phyloP scores from a whole-genome alignment of 192 early-diverging fungal species.

The Coemansia sp. region DNA sequence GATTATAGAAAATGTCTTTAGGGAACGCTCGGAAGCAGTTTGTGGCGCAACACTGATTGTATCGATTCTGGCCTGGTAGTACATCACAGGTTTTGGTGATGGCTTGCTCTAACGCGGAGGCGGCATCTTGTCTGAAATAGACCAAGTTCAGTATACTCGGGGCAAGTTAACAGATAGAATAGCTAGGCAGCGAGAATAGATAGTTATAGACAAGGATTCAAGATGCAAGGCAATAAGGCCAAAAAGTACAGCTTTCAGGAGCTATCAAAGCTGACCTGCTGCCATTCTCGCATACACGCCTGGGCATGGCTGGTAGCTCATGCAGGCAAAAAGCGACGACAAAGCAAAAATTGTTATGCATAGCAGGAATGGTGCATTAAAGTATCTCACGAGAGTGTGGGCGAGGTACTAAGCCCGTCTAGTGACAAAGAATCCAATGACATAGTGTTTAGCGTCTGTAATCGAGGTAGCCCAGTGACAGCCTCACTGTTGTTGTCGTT shows the following conservation, averaged over 20 bases:
- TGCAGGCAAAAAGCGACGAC: not conserved
- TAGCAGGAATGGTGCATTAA: not conserved
- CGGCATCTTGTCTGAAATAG: not conserved
- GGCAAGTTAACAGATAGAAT: not conserved
- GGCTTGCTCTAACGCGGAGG: not conserved
- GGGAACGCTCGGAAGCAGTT: not conserved
- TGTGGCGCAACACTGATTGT: not conserved
- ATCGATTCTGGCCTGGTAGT: not conserved
- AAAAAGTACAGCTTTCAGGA: not conserved
- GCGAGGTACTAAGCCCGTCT: not conserved
- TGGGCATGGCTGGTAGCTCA: not conserved
- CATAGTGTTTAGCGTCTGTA: not conserved
- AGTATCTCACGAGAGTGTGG: not conserved
- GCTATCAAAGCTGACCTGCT: not conserved
- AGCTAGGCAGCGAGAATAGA: not conserved
- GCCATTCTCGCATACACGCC: not conserved
- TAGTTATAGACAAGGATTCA: not conserved
- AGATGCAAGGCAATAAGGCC: not conserved
- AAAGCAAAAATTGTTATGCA: not conserved
- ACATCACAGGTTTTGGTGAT: not conserved
- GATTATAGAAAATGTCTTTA: conserved; percentile 1
- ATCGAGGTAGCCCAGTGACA: not conserved
- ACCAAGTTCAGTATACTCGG: not conserved
- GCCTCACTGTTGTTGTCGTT: not conserved
- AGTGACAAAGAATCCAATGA: not conserved